Base-by-base conservation (phyloP, 768 basidiomycete genomes). In the Porphyrellus cyaneotinctus region DNA sequence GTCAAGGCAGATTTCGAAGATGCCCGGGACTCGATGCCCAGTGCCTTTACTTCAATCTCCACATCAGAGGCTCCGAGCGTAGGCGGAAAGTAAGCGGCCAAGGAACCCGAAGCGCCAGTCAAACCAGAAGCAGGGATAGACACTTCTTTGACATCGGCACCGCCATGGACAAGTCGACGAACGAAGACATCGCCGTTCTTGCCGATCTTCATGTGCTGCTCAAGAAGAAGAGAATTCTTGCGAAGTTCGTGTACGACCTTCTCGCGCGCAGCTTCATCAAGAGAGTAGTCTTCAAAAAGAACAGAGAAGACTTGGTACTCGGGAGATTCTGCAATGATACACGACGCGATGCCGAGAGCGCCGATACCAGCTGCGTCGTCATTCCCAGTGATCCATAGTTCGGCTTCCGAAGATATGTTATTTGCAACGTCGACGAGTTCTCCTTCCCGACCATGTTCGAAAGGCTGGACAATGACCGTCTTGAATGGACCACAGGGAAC, bases 341-440 rank as follows among this genome's bases (percentile, higher is more conserved):
- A 68, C 0, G 67, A 64, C 3, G 64, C 62, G 20, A 68, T 31
- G 24, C 66, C 67, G 14, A 68, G 58, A 17, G 66, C 67, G 12
- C 64, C 67, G 15, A 68, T 68, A 26, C 66, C 66, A 43, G 54
- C 64, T 2, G 66, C 60, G 26, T 69, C 59, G 33, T 68, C 66
- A 30, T 68, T 69, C 6, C 64, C 65, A 2, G 58, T 64, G 46
- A 68, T 58, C 66, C 66, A 68, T 3, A 68, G 18, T 22, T 68
- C 66, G 2, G 62, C 58, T 23, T 66, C 67, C 2, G 58, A 57
- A 22, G 63, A 52, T 15, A 68, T 47, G 47, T 62, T 60, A 36
- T 55, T 61, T 1, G 55, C 63, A 13, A 68, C 57, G 18, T 68
- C 67, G 15, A 66, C 33, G 12, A 68, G 57, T 14, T 69, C 58